Evolutionary conservation across 768 basidiomycete genomes (phyloP), one percentile per base, ranked within the genome.

Genomic region (Saitozyma sp.): DNA sequence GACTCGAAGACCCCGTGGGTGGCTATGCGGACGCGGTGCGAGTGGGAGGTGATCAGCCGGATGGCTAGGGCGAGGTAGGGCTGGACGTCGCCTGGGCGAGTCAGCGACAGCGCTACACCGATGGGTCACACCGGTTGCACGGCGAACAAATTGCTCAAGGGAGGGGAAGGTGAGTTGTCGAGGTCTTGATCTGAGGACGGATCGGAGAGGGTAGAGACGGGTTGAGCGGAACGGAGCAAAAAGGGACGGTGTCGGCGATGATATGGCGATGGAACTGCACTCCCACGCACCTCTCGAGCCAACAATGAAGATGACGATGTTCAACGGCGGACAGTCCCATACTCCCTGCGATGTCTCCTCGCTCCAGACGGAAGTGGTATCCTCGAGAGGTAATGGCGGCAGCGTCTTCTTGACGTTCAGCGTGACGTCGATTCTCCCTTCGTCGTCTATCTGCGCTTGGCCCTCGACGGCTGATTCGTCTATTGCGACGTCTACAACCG

Each of bases 271-370:
- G 19, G 50, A 5, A 48, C 39, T n/a, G n/a, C n/a, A n/a, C 42
- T 40, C 37, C 13, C 40, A 72, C 82, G 20, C 67, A 84, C 86
- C 87, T 68, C 87, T 80, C 65, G 85, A 86, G 8, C 87, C 87
- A 19, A 87, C 86, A 50, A 88, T 85, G 84, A 87, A 86, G 49
- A 88, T 84, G 43, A 87, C 84, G 42, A 88, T 85, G 64, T 82
- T 86, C 75, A 88, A 73, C 7, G 70, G 68, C 8, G 79, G 78
- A 54, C 73, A 73, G 19, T 29, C 29, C 29, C 29, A 29, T 29
- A 2, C 29, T 29, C 29, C 29, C 29, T 29, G 29, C 29, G 29
- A 29, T 2, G 29, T 29, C 29, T 67, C 56, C 20, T 58, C 55
- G 51, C 51, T 29, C 20, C 59, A 40, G 14, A 52, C 61, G 62